Conservation (phyloP, 2,329 filamentous ascomycete genomes). For the Cordyceps militaris region DNA sequence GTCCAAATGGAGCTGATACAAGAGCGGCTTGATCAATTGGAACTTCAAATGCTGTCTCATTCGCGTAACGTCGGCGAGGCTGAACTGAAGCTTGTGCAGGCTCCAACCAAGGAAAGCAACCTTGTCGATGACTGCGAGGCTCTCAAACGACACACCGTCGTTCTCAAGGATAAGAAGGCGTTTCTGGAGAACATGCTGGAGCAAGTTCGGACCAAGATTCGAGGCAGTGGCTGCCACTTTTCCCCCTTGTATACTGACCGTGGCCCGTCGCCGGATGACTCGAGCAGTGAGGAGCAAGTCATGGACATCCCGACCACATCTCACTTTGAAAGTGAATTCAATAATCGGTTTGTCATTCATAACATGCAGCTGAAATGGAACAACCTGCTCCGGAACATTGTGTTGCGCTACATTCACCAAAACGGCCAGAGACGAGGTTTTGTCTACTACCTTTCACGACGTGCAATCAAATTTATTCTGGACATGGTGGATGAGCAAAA, state of each 20-base stretch:
- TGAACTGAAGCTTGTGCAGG: slow-evolving; percentile 57
- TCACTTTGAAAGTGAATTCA: slow-evolving; percentile 90
- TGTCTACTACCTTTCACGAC: slow-evolving; percentile 92
- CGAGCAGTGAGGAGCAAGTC: slow-evolving; percentile 29
- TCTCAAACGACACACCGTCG: slow-evolving; percentile 46
- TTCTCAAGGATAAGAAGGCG: slow-evolving; percentile 50
- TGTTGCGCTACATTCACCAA: slow-evolving; percentile 94
- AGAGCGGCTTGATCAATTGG: slow-evolving; percentile 69
- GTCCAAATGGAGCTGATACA: slow-evolving; percentile 84
- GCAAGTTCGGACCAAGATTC: slow-evolving; percentile 37
- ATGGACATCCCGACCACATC: slow-evolving; percentile 63
- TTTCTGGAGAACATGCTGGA: slow-evolving; percentile 53
- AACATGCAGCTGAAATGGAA: slow-evolving; percentile 99
- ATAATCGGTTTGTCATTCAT: slow-evolving; percentile 96
- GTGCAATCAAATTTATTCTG: slow-evolving; percentile 94
- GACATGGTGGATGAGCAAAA: slow-evolving; percentile 95
- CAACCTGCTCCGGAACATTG: slow-evolving; percentile 90
- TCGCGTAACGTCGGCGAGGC: slow-evolving; percentile 65
- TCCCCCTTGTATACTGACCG: slow-evolving; percentile 14
- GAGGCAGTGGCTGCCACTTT: slow-evolving; percentile 23
- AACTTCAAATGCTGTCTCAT: slow-evolving; percentile 70
- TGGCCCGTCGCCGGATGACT: background rate
- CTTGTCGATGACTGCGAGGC: slow-evolving; percentile 54
- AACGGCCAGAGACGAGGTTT: slow-evolving; percentile 93
- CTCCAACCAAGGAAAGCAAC: slow-evolving; percentile 41